Evolutionary conservation across 306 rosid genomes (phyloP).

Genomic region (Dalbergia cultrata): DNA sequence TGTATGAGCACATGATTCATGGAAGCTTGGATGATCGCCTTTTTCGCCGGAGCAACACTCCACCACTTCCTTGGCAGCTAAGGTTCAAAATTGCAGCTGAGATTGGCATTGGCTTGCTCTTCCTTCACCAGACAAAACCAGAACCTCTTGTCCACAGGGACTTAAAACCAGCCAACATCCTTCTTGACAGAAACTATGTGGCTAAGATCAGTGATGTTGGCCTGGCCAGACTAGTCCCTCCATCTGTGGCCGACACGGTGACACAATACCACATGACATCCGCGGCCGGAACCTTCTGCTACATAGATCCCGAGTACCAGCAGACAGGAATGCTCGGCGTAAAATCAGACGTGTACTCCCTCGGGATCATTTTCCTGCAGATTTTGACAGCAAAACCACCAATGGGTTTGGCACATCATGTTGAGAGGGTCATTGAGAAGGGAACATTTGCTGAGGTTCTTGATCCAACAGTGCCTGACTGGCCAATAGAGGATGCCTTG

Average conservation of each 20-base stretch:
- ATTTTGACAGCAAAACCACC: conserved; percentile 82
- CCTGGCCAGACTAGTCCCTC: conserved; percentile 90
- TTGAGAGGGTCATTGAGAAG: conserved; percentile 68
- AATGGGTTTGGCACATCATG: conserved; percentile 92
- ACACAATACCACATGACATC: conserved; percentile 91
- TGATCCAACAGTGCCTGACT: conserved; percentile 77
- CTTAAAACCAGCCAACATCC: conserved; percentile 91
- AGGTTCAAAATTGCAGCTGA: conserved; percentile 90
- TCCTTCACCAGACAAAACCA: conserved; percentile 96
- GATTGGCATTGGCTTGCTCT: conserved; percentile 83
- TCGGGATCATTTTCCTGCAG: conserved; percentile 89
- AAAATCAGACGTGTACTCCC: conserved; percentile 87
- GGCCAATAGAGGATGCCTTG: conserved; percentile 81
- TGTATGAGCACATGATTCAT: conserved; percentile 87
- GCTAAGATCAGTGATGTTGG: conserved; percentile 95
- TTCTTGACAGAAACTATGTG: conserved; percentile 79
- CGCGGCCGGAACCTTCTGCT: conserved; percentile 95
- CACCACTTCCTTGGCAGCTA: conserved; percentile 81
- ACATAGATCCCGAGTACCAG: conserved; percentile 96
- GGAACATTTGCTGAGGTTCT: conserved; percentile 67
- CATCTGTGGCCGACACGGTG: conserved; percentile 68
- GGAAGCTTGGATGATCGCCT: conserved; percentile 94
- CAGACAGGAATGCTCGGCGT: conserved; percentile 98
- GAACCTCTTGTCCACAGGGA: conserved; percentile 97
- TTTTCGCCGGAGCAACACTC: conserved; percentile 61